Base-by-base conservation (phyloP, 768 basidiomycete genomes). In the Tylopilus intermedius region DNA sequence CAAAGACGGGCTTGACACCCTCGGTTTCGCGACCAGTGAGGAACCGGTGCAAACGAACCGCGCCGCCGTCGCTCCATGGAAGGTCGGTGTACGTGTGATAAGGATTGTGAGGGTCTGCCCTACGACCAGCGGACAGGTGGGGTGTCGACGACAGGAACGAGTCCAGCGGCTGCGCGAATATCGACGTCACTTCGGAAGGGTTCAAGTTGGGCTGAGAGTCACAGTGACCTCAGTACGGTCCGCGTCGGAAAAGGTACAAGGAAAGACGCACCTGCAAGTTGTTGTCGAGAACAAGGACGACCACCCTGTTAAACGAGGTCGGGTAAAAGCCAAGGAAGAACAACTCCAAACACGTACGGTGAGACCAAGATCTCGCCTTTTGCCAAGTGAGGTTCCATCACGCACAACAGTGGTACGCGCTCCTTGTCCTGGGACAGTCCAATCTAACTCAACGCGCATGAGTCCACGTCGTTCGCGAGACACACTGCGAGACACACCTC, bases 1-100 rank as follows among this genome's bases (percentile, higher is more conserved):
- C 92, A 58, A 83, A 90, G 0, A 94, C 81, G n/a, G 92, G 92
- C 62, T 91, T 94, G 13, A 90, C 79, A 0, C 92, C 91, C 13
- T 84, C 83, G 2, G 78, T 82, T 65, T 95, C 92, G 39, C 91
- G 74, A 0, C 93, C 93, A 1, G 92, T 95, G 47, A 93, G 74
- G 72, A 95, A 95, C 15, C 76, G 73, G 68, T 94, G 92, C 57
- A 82, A 75, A 22, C 90, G 80, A 15, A 65, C 13, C 2, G 60
- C 50, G 7, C 65, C 67, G 8, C 73, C 70, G 21, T 74, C 72
- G n/a, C 68, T 65, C 65, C 75, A 78, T 11, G 69, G 63, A 29
- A 76, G 61, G 60, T 93, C 91, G 24, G 60, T 70, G 45, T 74
- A 82, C 0, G 83, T 80, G 65, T 92, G 82, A 62, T 91, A 91